Conservation (phyloP, 2,329 filamentous ascomycete genomes). For the Paracoccidioides brasiliensis region DNA sequence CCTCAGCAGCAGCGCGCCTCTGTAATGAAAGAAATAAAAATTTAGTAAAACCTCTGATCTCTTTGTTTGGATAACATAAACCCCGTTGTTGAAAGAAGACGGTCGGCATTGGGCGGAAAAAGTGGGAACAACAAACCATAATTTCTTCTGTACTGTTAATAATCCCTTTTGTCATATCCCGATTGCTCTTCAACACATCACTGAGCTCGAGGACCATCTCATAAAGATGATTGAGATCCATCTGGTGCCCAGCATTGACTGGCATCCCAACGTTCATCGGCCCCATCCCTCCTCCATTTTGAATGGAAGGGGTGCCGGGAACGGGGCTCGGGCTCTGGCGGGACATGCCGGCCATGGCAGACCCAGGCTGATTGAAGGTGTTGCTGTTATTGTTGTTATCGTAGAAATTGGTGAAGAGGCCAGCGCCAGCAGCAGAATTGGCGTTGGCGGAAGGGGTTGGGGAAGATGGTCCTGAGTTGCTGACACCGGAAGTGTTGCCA, state of each 20-base stretch:
- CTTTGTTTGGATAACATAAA: background rate
- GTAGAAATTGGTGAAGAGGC: constrained; percentile 22
- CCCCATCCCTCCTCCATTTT: constrained; percentile 4
- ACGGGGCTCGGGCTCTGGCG: constrained; percentile 22
- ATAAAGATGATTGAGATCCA: constrained; percentile 39
- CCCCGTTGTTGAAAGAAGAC: background rate
- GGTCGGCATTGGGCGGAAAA: constrained; percentile 4
- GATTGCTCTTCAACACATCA: constrained; percentile 36
- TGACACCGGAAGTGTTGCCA: constrained; percentile 1
- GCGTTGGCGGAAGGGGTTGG: background rate
- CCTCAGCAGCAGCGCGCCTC: constrained; percentile 32
- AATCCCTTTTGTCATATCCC: constrained; percentile 37
- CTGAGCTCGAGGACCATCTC: constrained; percentile 39
- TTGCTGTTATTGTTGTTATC: constrained; percentile 20
- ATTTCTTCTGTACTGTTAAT: constrained; percentile 38
- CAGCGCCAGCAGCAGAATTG: constrained; percentile 1
- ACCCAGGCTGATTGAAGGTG: constrained; percentile 8
- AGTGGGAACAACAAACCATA: constrained; percentile 24
- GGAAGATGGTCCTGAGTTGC: background rate
- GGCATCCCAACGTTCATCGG: constrained; percentile 28
- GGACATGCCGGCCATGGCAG: constrained; percentile 13
- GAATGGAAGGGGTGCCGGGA: constrained; percentile 10
- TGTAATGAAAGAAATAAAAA: constrained; percentile 12
- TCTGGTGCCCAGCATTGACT: constrained; percentile 38
- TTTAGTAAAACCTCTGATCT: background rate